Conservation (phyloP, 2,329 filamentous ascomycete genomes). For the Aspergillus texensis region DNA sequence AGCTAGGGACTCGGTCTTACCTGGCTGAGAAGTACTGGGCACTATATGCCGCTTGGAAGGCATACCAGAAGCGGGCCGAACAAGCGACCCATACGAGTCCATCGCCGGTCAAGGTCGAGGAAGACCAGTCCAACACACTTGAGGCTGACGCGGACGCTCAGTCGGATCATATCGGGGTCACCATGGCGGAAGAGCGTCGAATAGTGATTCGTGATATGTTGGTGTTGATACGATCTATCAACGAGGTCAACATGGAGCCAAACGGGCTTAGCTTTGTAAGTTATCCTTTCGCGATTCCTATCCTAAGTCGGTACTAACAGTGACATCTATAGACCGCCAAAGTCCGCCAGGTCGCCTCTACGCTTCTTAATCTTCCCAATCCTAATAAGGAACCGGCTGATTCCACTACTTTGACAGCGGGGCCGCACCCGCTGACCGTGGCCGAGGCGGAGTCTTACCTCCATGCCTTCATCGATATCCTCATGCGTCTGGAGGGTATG, state of each 20-base stretch:
- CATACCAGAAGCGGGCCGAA: slow-evolving; percentile 25
- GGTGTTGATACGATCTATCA: slow-evolving; percentile 73
- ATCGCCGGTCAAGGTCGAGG: slow-evolving; percentile 24
- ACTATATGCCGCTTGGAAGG: slow-evolving; percentile 66
- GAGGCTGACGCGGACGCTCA: slow-evolving; percentile 39
- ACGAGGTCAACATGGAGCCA: slow-evolving; percentile 81
- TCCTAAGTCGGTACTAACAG: neutral
- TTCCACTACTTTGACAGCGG: slow-evolving; percentile 41
- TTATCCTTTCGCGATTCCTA: slow-evolving; percentile 20
- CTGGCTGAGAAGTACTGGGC: slow-evolving; percentile 85
- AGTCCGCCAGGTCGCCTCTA: slow-evolving; percentile 81
- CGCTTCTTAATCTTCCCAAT: slow-evolving; percentile 67
- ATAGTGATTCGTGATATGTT: slow-evolving; percentile 80
- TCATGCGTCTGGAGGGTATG: slow-evolving; percentile 72
- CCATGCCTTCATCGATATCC: slow-evolving; percentile 70
- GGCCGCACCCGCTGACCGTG: slow-evolving; percentile 33
- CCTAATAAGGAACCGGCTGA: slow-evolving; percentile 26
- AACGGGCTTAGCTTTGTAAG: slow-evolving; percentile 67
- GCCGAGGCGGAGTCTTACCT: slow-evolving; percentile 71
- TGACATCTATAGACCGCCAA: slow-evolving; percentile 65
- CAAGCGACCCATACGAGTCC: slow-evolving; percentile 14
- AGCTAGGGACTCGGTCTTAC: slow-evolving; percentile 79
- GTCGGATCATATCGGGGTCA: slow-evolving; percentile 57
- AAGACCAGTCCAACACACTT: slow-evolving; percentile 29
- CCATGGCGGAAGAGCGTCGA: slow-evolving; percentile 76